Evolutionary conservation across 768 basidiomycete genomes (phyloP), one percentile per base, ranked within the genome.

Genomic region (Royoungia palumana): DNA sequence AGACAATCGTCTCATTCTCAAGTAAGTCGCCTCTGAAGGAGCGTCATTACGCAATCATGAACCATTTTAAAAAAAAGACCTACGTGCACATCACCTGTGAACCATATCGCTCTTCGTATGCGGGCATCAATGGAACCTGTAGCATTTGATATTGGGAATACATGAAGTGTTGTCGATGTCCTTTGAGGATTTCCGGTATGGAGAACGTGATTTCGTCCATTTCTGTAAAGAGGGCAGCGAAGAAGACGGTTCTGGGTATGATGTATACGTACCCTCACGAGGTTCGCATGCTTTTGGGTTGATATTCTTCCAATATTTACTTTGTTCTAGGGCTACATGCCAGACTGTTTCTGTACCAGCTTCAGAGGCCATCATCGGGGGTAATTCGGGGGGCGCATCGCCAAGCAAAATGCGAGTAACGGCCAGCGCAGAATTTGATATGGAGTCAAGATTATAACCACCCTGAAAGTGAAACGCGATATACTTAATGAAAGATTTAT

Each of bases 41-140:
- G 36, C 19, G 51, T 38, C 34, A 50, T 43, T n/a, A 37, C 41
- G 34, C 20, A 32, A 43, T 27, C 16, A 43, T n/a, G 27, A 42
- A 42, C 21, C 27, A 24, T 37, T 40, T 30, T n/a, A 22, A 22
- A 34, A n/a, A n/a, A 25, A n/a, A 16, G 10, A 47, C 90, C 53
- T 68, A 94, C 94, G 89, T 89, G 83, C 89, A 89, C 67, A 93
- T 81, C 37, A 96, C 76, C 65, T 97, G 94, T 1, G 85, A 77
- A 9, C 81, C 80, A 65, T 92, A 97, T 2, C 81, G 75, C 39
- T 78, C 75, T 59, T 89, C 82, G 35, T 93, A 73, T 12, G 81
- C 80, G 25, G 74, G 79, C 46, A 89, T 75, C 49, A 96, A 70
- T 1, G 93, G 94, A 10, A 96, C 75, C 59, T 87, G 81, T 66